Base-by-base conservation (phyloP, 495 filamentous ascomycete genomes). In the Hypoxylon trugodes region DNA sequence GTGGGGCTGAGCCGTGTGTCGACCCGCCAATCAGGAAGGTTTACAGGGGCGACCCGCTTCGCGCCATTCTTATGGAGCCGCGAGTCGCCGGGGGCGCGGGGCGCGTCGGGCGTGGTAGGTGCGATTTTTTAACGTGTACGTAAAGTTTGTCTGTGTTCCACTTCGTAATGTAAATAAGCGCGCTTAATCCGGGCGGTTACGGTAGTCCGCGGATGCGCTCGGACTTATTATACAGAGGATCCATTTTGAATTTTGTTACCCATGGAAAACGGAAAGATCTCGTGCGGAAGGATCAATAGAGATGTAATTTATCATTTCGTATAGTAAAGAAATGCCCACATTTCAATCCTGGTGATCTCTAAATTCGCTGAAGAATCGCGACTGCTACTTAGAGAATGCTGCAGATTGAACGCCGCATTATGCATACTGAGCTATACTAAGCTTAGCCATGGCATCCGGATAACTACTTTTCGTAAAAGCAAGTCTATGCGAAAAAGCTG, bases 321-420 rank as follows among this genome's bases (percentile, higher is more conserved):
- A 8, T n/a, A 32, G 18, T 32, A n/a, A 59, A 35, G 62, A 38
- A 25, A 30, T 43, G 19, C 57, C 32, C 21, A 45, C 22, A n/a
- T 25, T 60, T 65, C 25, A 22, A 48, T 35, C 47, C 26, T n/a
- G 43, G 41, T 38, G 10, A 32, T 24, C 35, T 53, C 42, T 65
- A 43, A 52, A 59, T 42, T 42, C 48, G 62, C 55, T 50, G 37
- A 50, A 55, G 49, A 42, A 65, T 4, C 4, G 15, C 26, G 15
- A 48, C 13, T 48, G 45, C 45, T 7, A n/a, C n/a, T n/a, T n/a
- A n/a, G n/a, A n/a, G n/a, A n/a, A n/a, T n/a, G n/a, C n/a, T n/a
- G n/a, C n/a, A n/a, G n/a, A n/a, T n/a, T n/a, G n/a, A n/a, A n/a
- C n/a, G n/a, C n/a, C n/a, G n/a, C n/a, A n/a, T n/a, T n/a, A n/a